A percentile compares a stretch with the other conserved stretches of the same genome.
Conservation (phyloP, 257 asterid species). For the Sherardia arvensis region DNA sequence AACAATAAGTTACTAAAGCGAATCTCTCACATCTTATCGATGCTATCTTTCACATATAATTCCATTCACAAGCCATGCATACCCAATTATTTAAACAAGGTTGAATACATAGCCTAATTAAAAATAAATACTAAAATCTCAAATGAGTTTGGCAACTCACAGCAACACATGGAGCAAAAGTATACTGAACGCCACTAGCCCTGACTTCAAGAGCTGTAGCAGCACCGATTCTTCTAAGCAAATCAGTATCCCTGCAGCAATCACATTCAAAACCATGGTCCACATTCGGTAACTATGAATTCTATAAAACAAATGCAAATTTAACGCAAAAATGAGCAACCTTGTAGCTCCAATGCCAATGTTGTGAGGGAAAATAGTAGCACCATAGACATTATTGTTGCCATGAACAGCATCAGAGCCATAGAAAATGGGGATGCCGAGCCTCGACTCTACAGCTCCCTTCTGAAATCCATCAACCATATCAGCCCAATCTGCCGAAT, state of each 20-base stretch:
- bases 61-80: background rate
- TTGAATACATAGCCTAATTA: background rate
- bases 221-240: conserved; percentile 67
- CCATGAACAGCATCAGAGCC: conserved; percentile 95
- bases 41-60: background rate
- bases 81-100: background rate
- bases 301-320: background rate
- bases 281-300: background rate
- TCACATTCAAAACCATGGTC: background rate
- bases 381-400: conserved; percentile 76
- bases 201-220: conserved; percentile 93
- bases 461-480: conserved; percentile 77
- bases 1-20: background rate
- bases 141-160: conserved; percentile 37
- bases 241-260: conserved; percentile 53
- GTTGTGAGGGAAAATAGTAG: conserved; percentile 92
- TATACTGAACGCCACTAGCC: conserved; percentile 82
- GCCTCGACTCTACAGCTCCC: conserved; percentile 64
- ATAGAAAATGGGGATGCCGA: conserved; percentile 80
- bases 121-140: background rate
- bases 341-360: conserved; percentile 95
- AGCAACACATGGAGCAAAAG: conserved; percentile 98
- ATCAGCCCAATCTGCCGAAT: conserved; percentile 69
- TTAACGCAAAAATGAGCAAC: conserved; percentile 19
- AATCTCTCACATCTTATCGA: background rate